Conservation (phyloP, 306 rosid genomes). For the Quercus berberidifolia region DNA sequence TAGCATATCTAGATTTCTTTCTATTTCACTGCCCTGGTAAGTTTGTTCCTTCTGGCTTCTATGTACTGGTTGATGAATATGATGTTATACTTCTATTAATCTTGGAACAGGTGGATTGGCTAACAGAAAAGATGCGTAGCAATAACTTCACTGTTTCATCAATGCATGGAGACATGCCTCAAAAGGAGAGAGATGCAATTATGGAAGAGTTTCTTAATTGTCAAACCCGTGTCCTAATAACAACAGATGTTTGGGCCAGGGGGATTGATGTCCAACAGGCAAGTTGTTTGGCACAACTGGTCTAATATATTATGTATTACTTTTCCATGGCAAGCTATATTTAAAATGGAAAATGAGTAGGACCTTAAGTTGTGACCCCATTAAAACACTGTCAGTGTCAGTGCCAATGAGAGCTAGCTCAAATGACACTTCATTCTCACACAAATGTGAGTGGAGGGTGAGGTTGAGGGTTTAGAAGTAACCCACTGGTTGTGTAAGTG, state of each 20-base stretch:
- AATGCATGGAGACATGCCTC: constrained; percentile 99
- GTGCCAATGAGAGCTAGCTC: too few relatives aligned
- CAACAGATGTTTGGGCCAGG: constrained; percentile 99
- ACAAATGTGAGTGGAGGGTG: too few relatives aligned
- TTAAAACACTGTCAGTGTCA: neutral
- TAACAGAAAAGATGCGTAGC: constrained; percentile 93
- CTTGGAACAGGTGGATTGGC: constrained; percentile 85
- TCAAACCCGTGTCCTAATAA: constrained; percentile 86
- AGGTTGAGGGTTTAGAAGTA: too few relatives aligned
- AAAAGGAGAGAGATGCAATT: constrained; percentile 92
- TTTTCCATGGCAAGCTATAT: neutral
- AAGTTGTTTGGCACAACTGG: constrained; percentile 21
- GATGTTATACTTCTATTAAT: neutral
- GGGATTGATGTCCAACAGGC: constrained; percentile 99
- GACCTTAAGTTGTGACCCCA: neutral
- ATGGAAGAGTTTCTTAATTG: constrained; percentile 71
- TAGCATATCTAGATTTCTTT: neutral
- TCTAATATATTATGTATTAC: neutral
- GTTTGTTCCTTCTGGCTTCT: neutral
- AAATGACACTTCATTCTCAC: too few relatives aligned
- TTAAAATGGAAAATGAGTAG: neutral
- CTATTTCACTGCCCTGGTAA: neutral
- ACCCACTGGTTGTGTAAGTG: too few relatives aligned
- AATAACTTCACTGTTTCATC: constrained; percentile 90
- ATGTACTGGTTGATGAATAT: neutral